Percentiles rank a stretch among this genome's conserved stretches.
phyloP scores from a whole-genome alignment of 805 yeast genomes.

The Schwanniomyces vanrijiae region DNA sequence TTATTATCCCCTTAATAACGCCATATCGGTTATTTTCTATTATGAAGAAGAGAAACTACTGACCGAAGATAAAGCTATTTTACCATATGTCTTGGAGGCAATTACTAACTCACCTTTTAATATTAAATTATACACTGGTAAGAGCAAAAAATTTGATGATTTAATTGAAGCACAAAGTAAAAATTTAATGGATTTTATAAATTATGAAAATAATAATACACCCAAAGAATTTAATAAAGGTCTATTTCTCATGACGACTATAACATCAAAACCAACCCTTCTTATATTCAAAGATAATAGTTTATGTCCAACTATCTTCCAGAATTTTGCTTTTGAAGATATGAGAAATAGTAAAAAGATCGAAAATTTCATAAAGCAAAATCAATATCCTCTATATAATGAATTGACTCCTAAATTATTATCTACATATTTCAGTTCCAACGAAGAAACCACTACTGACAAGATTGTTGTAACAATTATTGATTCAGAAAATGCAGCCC shows the following conservation, averaged over 20 bases:
- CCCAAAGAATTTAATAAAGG: conserved; percentile 41
- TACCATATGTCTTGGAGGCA: conserved; percentile 62
- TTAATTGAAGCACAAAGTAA: conserved; percentile 43
- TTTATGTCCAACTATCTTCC: conserved; percentile 51
- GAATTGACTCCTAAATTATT: conserved; percentile 47
- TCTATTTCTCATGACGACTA: conserved; percentile 48
- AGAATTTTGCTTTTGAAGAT: conserved; percentile 64
- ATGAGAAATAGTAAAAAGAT: conserved; percentile 51
- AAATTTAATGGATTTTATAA: conserved; percentile 42
- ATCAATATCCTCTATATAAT: conserved; percentile 51
- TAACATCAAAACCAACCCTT: conserved; percentile 63
- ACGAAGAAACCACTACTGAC: conserved; percentile 20
- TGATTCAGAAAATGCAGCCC: conserved; percentile 36
- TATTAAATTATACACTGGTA: conserved; percentile 51
- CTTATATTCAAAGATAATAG: conserved; percentile 60
- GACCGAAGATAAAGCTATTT: conserved; percentile 61
- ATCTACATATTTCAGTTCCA: conserved; percentile 33
- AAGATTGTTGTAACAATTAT: conserved; percentile 53
- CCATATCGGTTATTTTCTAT: conserved; percentile 52
- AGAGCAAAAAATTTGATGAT: conserved; percentile 41
- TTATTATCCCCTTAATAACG: conserved; percentile 39
- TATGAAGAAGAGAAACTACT: conserved; percentile 51
- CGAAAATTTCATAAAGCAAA: conserved; percentile 47
- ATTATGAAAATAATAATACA: conserved; percentile 38
- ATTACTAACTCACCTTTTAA: conserved; percentile 57